Evolutionary conservation across 1,284 basidiomycete species (phyloP), one percentile per base, ranked within the genome.

Genomic region (Termitomyces sp.): DNA sequence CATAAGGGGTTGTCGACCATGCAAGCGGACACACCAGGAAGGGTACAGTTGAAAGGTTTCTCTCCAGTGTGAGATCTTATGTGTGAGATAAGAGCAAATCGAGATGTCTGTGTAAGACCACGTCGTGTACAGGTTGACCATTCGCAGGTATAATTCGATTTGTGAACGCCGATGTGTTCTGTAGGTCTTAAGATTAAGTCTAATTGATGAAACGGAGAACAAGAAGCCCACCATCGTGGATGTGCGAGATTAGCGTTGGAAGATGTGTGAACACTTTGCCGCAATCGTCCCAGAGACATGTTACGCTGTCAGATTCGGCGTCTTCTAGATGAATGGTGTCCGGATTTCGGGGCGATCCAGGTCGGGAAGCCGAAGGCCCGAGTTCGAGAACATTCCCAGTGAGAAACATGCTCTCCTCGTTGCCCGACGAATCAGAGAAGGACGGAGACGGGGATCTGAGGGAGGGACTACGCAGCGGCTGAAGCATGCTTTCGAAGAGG

Each of bases 1-100:
- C 13, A 15, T 36, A n/a, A 26, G 52, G 17, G 39, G 40, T 45
- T 12, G 52, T 34, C 9, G 36, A 49, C 28, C 24, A 28, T n/a
- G 28, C n/a, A 38, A 6, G 15, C 24, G 6, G n/a, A 73, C 80
- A 61, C 58, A 88, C 90, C 90, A 65, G 90, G 86, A 57, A 81
- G 73, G 2, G 85, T 75, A 66, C 92, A 95, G n/a, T 81, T 86
- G 64, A 92, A 95, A 0, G 92, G 92, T 65, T 94, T 94, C 70
- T 95, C 93, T 45, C 92, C 92, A 0, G 93, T 95, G 65, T 95
- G 92, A n/a, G 83, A 91, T 31, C 91, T 81, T 45, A 93, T 82
- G 66, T 95, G 93, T 8, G 88, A 88, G 59, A 94, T 84, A 33
- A 95, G 80, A 4, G 92, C 92, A 61, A 94, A 94, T 13, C 90